Evolutionary conservation across 2,329 filamentous ascomycete genomes (phyloP).

Genomic region (Blastomyces parvus): DNA sequence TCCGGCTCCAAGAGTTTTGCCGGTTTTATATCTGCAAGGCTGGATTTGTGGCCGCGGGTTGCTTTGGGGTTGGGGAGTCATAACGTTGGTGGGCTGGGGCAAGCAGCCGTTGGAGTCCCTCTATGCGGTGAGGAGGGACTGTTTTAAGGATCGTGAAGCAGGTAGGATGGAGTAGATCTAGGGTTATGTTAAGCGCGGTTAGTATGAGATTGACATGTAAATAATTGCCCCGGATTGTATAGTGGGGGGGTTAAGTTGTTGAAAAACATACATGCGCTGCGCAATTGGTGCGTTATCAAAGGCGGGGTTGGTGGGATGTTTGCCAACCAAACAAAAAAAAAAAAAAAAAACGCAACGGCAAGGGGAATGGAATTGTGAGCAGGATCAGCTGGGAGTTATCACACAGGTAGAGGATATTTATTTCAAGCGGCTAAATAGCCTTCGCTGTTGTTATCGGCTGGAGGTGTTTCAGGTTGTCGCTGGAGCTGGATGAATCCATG

Average conservation of each 20-base stretch:
- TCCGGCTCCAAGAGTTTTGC: slow-evolving; percentile 91
- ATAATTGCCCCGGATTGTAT: not conserved
- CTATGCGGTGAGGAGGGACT: not conserved
- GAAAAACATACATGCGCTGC: not conserved
- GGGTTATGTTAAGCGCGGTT: not conserved
- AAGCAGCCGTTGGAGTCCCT: not conserved
- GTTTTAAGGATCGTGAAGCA: not conserved
- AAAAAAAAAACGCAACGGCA: not conserved
- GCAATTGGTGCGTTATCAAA: not conserved
- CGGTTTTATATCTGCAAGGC: slow-evolving; percentile 96
- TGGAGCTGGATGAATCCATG: not conserved
- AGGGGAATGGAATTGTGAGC: not conserved
- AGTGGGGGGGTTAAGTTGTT: not conserved
- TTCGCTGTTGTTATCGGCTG: not conserved
- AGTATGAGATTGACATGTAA: not conserved
- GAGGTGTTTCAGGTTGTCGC: slow-evolving; percentile 2
- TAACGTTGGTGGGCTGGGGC: not conserved
- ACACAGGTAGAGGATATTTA: not conserved
- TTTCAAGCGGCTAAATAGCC: not conserved
- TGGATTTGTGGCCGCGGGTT: slow-evolving; percentile 58
- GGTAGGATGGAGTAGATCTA: not conserved
- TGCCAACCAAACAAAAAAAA: not conserved
- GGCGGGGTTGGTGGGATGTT: slow-evolving; percentile 5
- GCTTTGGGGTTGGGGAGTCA: slow-evolving; percentile 8
- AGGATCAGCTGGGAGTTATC: not conserved